phyloP scores from a whole-genome alignment of 306 rosid genomes.

The Rubus idaeus region DNA sequence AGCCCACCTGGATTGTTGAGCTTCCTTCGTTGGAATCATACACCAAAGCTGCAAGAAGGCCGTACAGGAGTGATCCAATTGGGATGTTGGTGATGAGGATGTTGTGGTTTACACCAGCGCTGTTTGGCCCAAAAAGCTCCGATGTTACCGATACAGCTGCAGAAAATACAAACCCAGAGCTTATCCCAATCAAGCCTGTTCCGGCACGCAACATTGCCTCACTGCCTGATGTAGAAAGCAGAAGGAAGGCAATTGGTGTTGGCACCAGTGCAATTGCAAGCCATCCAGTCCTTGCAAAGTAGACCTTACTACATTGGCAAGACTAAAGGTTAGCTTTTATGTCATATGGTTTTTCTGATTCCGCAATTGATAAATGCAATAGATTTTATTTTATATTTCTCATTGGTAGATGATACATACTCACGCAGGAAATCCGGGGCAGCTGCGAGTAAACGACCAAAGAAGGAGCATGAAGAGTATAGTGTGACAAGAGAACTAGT shows the following conservation, averaged over 20 bases:
- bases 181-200: constrained; percentile 75
- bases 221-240: constrained; percentile 64
- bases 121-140: constrained; percentile 86
- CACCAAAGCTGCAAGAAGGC: constrained; percentile 66
- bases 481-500: constrained; percentile 67
- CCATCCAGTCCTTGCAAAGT: constrained; percentile 94
- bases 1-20: not conserved
- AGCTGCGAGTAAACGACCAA: constrained; percentile 82
- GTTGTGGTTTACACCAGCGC: constrained; percentile 78
- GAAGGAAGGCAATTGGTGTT: constrained; percentile 72
- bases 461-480: constrained; percentile 83
- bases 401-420: constrained; percentile 39
- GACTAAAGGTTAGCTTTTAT: constrained; percentile 1
- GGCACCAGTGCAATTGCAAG: constrained; percentile 72
- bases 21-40: constrained; percentile 54
- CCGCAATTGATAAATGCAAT: not conserved
- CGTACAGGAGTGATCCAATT: constrained; percentile 78
- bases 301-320: constrained; percentile 58
- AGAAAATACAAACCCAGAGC: constrained; percentile 92
- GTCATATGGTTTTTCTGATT: not conserved
- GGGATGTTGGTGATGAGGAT: constrained; percentile 89
- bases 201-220: constrained; percentile 45
- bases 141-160: constrained; percentile 92
- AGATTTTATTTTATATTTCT: not conserved
- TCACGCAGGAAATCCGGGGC: constrained; percentile 65